phyloP scores from a whole-genome alignment of 768 basidiomycete species.

The Clathrus columnatus region DNA sequence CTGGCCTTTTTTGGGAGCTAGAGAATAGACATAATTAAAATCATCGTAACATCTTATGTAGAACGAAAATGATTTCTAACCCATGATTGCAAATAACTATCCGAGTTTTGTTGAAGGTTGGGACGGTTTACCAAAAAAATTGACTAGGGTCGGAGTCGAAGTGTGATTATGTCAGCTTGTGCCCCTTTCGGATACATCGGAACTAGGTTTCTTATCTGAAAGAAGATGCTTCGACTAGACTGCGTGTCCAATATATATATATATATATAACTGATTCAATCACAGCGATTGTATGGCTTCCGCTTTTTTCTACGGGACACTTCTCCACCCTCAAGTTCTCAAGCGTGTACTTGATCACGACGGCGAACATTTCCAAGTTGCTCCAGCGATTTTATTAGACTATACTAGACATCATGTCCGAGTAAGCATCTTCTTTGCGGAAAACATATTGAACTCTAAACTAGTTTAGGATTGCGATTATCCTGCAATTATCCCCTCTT shows the following conservation, averaged over 20 bases:
- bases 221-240: too few relatives aligned
- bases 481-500: slow-evolving; percentile 68
- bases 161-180: background rate
- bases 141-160: too few relatives aligned
- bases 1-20: slow-evolving; percentile 87
- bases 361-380: slow-evolving; percentile 53
- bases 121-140: too few relatives aligned
- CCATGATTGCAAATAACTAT: slow-evolving; percentile 4
- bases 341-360: slow-evolving; percentile 64
- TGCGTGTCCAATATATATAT: too few relatives aligned
- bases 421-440: slow-evolving; percentile 25
- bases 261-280: too few relatives aligned
- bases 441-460: background rate
- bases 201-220: too few relatives aligned
- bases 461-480: slow-evolving; percentile 56
- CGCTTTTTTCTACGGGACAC: slow-evolving; percentile 79
- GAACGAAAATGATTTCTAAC: background rate
- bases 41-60: background rate
- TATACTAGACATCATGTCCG: slow-evolving; percentile 77
- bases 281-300: too few relatives aligned
- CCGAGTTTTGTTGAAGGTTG: too few relatives aligned
- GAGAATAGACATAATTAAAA: background rate
- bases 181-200: too few relatives aligned
- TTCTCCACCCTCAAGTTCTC: slow-evolving; percentile 82
- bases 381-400: slow-evolving; percentile 65